phyloP scores from a whole-genome alignment of 495 filamentous ascomycete genomes.

The Cudoniella acicularis region DNA sequence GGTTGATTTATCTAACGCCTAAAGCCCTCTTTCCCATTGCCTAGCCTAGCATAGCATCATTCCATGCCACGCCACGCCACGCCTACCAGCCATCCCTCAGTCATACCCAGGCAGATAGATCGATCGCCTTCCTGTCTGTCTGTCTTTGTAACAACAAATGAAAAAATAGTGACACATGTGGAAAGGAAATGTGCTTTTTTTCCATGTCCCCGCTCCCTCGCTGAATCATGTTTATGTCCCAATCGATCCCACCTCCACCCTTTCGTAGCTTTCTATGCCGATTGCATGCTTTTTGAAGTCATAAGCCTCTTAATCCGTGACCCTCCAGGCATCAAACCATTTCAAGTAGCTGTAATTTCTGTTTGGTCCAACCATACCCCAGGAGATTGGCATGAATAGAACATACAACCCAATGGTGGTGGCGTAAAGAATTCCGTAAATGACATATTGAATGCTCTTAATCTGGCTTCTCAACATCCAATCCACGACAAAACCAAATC shows the following conservation, averaged over 20 bases:
- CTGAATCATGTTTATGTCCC: neutral
- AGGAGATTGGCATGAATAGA: slow-evolving; percentile 91
- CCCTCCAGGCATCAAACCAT: slow-evolving; percentile 74
- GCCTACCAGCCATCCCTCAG: too few species aligned
- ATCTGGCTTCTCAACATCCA: slow-evolving; percentile 66
- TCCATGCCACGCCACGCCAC: neutral
- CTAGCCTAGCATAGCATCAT: too few species aligned
- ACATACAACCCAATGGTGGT: slow-evolving; percentile 75
- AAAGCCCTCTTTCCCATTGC: slow-evolving; percentile 13
- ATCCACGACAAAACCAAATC: slow-evolving; percentile 83
- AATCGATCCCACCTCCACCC: too few species aligned
- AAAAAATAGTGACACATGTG: neutral
- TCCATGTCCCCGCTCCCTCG: neutral
- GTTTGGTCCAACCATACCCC: slow-evolving; percentile 86
- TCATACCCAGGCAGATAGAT: too few species aligned
- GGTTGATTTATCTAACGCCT: slow-evolving; percentile 14
- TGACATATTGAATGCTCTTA: slow-evolving; percentile 53
- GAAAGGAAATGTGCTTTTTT: neutral
- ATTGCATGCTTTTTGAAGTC: neutral
- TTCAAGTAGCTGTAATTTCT: slow-evolving; percentile 87
- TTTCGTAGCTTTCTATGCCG: neutral
- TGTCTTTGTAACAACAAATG: slow-evolving; percentile 3
- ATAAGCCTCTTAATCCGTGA: slow-evolving; percentile 46
- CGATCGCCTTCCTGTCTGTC: neutral
- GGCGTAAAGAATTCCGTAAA: slow-evolving; percentile 70